Percentiles rank a stretch among this genome's conserved stretches.
Conservation (phyloP, 306 rosid species). For the Malus sylvestris region DNA sequence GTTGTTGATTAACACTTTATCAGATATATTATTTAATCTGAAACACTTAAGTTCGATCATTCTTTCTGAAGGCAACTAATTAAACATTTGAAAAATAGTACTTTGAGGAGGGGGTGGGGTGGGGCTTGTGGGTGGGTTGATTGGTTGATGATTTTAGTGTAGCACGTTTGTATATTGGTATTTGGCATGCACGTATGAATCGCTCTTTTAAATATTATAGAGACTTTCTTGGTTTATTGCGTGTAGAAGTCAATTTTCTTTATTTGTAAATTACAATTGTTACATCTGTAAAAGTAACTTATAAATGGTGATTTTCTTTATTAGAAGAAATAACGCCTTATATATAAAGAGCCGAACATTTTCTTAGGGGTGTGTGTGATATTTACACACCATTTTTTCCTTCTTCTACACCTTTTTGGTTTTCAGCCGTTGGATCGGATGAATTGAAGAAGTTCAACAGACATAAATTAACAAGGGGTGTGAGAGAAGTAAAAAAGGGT, state of each 20-base stretch:
- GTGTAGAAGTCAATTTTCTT: too few relatives aligned
- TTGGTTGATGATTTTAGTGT: neutral
- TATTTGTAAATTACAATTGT: neutral
- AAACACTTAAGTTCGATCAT: neutral
- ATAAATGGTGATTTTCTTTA: neutral
- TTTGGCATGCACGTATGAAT: neutral
- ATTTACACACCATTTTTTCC: too few relatives aligned
- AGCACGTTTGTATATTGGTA: neutral
- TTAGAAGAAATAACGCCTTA: too few relatives aligned
- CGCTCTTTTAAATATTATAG: too few relatives aligned
- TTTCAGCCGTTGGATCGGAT: too few relatives aligned
- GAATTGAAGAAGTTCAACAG: too few relatives aligned
- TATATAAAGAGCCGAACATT: neutral
- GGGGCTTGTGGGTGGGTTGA: too few relatives aligned
- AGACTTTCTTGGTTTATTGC: neutral
- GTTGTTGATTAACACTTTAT: neutral
- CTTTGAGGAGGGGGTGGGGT: neutral
- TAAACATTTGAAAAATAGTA: neutral
- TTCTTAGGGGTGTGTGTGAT: too few relatives aligned
- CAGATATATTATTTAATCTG: neutral
- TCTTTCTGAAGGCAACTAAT: neutral
- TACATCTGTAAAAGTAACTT: too few relatives aligned
- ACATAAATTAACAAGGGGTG: too few relatives aligned
- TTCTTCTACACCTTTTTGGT: too few relatives aligned
- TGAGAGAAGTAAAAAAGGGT: too few relatives aligned